Conservation (phyloP, 768 basidiomycete species). For the Lepiota brunneoincarnata region DNA sequence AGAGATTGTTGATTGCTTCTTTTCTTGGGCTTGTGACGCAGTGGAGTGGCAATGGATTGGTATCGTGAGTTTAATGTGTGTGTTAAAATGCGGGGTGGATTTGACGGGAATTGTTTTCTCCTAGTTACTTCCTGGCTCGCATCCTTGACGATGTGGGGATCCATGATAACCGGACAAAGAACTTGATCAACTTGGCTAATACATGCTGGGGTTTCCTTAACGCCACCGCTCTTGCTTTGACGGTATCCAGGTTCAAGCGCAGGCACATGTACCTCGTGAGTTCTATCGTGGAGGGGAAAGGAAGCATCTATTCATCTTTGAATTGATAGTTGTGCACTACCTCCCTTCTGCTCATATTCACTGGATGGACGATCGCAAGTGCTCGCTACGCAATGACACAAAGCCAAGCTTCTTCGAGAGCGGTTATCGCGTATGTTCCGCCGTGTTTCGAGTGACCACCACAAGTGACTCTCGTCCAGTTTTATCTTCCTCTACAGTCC, state of each 20-base stretch:
- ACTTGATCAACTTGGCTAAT: conserved; percentile 53
- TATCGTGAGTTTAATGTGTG: conserved; percentile 33
- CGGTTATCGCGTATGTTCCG: conserved; percentile 42
- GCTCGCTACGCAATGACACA: conserved; percentile 40
- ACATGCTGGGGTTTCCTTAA: conserved; percentile 57
- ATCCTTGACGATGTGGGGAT: conserved; percentile 55
- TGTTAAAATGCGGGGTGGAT: background rate
- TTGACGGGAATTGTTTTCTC: background rate
- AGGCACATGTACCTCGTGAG: conserved; percentile 48
- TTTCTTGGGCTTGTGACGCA: conserved; percentile 58
- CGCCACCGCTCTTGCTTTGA: conserved; percentile 48
- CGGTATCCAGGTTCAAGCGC: conserved; percentile 44
- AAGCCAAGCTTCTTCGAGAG: conserved; percentile 42
- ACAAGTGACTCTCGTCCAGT: conserved; percentile 20
- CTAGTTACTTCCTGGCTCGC: conserved; percentile 51
- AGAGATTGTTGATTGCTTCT: conserved; percentile 43
- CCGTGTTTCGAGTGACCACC: background rate
- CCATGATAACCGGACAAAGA: conserved; percentile 46
- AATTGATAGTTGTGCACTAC: conserved; percentile 38
- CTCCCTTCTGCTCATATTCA: conserved; percentile 44
- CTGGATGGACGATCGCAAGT: conserved; percentile 54
- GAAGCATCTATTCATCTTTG: background rate
- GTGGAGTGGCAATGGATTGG: conserved; percentile 64
- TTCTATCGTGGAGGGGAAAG: background rate
- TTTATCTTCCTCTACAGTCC: conserved; percentile 59